Evolutionary conservation across 495 filamentous ascomycete species (phyloP).

Genomic region (Penicillium coffeae): DNA sequence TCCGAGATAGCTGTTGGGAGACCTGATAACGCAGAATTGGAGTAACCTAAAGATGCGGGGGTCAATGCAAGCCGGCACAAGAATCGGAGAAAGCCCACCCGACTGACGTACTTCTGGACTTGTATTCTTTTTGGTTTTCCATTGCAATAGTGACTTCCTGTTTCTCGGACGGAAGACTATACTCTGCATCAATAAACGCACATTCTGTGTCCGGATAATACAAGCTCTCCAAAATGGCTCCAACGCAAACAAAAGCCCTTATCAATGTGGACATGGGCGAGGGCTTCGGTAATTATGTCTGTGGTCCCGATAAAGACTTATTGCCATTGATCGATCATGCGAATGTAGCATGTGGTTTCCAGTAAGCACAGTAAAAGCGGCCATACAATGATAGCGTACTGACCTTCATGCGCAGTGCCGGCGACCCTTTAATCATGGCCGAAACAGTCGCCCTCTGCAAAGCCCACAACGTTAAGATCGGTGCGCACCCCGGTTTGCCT

Average conservation of each 20-base stretch:
- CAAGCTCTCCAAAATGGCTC: neutral
- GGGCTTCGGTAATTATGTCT: slow-evolving; percentile 45
- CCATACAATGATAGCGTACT: too few relatives aligned
- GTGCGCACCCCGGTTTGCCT: slow-evolving; percentile 59
- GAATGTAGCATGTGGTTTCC: slow-evolving; percentile 63
- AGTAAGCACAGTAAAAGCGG: slow-evolving; percentile 9
- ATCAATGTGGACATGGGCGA: slow-evolving; percentile 54
- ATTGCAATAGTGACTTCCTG: too few relatives aligned
- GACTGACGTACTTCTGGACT: too few relatives aligned
- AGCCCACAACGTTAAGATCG: slow-evolving; percentile 47
- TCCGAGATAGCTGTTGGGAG: too few relatives aligned
- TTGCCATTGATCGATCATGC: slow-evolving; percentile 57
- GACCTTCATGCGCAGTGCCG: slow-evolving; percentile 16
- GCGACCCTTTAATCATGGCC: slow-evolving; percentile 58
- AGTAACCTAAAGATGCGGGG: too few relatives aligned
- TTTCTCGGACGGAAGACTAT: too few relatives aligned
- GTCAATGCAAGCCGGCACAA: too few relatives aligned
- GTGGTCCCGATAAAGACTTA: slow-evolving; percentile 54
- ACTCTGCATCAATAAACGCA: neutral
- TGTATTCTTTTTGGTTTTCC: too few relatives aligned
- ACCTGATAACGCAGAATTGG: too few relatives aligned
- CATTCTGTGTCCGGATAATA: neutral
- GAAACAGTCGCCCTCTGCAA: slow-evolving; percentile 55
- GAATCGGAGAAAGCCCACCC: too few relatives aligned
- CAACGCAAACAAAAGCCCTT: slow-evolving; percentile 29